These are phyloP conservation scores for Lactuca sativa DNA, from an alignment of 129 eudicot species.

Conservation along the genomic window DNA sequence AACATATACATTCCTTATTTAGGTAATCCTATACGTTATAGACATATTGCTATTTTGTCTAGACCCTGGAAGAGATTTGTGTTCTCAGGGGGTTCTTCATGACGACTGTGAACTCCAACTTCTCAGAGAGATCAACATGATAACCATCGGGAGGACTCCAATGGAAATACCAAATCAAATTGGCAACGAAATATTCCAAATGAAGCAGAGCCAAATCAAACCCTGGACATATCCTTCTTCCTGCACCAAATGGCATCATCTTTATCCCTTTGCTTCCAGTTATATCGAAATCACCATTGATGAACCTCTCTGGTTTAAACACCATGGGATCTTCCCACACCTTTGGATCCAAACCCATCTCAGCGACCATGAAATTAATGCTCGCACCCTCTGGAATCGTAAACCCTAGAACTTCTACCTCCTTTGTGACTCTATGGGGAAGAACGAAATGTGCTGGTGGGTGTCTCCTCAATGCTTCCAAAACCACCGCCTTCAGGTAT, in stretches of 20 bases:
- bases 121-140: conserved; percentile 37
- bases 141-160: conserved; percentile 25
- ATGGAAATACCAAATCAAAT: conserved; percentile 18
- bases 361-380: conserved; percentile 16
- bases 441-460: conserved; percentile 37
- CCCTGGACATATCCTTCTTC: conserved; percentile 34
- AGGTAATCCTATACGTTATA: neutral
- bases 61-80: neutral
- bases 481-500: conserved; percentile 16
- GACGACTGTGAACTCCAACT: conserved; percentile 5
- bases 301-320: conserved; percentile 16
- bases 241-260: conserved; percentile 19
- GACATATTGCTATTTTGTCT: neutral
- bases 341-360: conserved; percentile 25
- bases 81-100: conserved; percentile 12
- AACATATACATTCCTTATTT: neutral
- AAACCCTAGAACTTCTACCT: conserved; percentile 40
- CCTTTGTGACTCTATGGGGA: conserved; percentile 41
- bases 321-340: conserved; percentile 12
- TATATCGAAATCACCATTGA: conserved; percentile 36
- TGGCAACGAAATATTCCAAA: conserved; percentile 12
- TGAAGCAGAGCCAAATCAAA: conserved; percentile 28
- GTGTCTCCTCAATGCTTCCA: conserved; percentile 24
- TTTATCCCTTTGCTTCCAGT: conserved; percentile 33
- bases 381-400: conserved; percentile 30